These are phyloP conservation scores for Colletotrichum sp. DNA, from an alignment of 2,329 filamentous ascomycete species.

Conservation along the genomic window DNA sequence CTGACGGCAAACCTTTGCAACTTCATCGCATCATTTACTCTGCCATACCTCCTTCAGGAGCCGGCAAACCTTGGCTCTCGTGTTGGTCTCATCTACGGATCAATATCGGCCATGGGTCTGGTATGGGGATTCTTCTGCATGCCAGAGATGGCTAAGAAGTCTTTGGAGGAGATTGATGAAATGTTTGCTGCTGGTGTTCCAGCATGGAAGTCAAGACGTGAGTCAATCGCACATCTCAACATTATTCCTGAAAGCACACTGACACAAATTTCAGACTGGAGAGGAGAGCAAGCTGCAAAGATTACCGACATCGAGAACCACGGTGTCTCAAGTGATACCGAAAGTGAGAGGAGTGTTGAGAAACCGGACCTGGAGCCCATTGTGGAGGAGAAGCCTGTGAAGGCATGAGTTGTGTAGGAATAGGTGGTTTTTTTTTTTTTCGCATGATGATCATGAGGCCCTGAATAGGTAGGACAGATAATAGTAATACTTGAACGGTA, in stretches of 20 bases:
- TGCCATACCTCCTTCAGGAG: constrained; percentile 12
- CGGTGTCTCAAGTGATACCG: background rate
- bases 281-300: background rate
- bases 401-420: background rate
- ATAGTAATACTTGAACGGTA: background rate
- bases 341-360: constrained; percentile 2
- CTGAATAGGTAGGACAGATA: background rate
- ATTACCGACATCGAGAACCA: constrained; percentile 13
- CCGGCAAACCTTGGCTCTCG: constrained; percentile 12
- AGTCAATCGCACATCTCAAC: background rate
- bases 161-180: constrained; percentile 13
- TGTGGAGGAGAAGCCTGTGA: background rate
- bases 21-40: constrained; percentile 6
- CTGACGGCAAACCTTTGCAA: constrained; percentile 12
- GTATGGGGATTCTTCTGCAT: constrained; percentile 15
- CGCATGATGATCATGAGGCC: background rate
- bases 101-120: constrained; percentile 3
- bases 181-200: constrained; percentile 15
- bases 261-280: background rate
- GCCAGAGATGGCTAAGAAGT: constrained; percentile 16
- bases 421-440: background rate
- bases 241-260: background rate
- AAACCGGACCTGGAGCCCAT: background rate
- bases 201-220: constrained; percentile 16
- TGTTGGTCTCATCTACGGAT: constrained; percentile 14